Percentiles rank a stretch among this genome's conserved stretches.
Conservation (phyloP, 169 alveolate species). For the Plasmodium reichenowi region DNA sequence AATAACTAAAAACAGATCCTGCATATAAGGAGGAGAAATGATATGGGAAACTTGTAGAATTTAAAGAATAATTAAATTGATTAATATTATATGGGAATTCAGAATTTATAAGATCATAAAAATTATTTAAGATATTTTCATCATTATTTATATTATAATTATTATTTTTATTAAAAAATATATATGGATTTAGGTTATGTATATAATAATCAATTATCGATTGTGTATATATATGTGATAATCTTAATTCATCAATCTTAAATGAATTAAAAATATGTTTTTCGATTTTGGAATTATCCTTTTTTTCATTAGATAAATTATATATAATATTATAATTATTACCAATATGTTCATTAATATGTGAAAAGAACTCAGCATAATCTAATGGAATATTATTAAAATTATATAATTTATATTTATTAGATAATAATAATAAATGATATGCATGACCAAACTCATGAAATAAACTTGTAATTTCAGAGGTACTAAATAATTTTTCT, state of each 20-base stretch:
- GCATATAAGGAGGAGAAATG: constrained; percentile 69
- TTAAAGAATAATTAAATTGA: constrained; percentile 21
- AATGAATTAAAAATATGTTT: constrained; percentile 33
- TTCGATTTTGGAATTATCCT: constrained; percentile 32
- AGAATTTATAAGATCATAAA: constrained; percentile 13
- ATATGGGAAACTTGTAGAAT: constrained; percentile 70
- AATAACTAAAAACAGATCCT: constrained; percentile 66
- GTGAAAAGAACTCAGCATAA: constrained; percentile 76
- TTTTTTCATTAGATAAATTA: constrained; percentile 30
- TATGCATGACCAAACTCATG: constrained; percentile 76
- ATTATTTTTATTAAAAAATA: constrained; percentile 9
- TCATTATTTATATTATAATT: not conserved
- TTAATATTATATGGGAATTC: constrained; percentile 38
- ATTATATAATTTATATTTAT: constrained; percentile 7
- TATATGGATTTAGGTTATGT: constrained; percentile 31
- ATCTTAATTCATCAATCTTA: constrained; percentile 37
- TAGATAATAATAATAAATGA: constrained; percentile 62
- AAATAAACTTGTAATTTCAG: constrained; percentile 63
- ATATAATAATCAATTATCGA: constrained; percentile 47
- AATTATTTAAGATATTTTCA: constrained; percentile 8
- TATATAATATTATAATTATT: constrained; percentile 48
- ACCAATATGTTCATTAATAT: constrained; percentile 55
- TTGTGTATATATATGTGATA: constrained; percentile 27
- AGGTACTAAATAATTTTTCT: constrained; percentile 47
- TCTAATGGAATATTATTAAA: constrained; percentile 51